Evolutionary conservation across 805 yeast genomes (phyloP).

Genomic region (Clavispora carvajalis): DNA sequence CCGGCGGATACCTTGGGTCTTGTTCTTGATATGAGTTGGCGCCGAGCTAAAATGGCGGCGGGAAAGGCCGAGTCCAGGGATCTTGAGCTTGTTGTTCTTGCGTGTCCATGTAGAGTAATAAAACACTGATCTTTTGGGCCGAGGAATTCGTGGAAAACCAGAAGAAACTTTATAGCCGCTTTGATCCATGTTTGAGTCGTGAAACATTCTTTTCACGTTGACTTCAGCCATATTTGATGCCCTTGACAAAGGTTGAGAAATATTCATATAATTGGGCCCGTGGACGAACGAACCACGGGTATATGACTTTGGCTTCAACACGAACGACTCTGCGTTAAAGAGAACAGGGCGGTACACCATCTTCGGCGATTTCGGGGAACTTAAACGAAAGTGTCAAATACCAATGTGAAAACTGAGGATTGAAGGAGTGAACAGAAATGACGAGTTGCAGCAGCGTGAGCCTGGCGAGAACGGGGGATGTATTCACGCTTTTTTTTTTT

Average conservation of each 20-base stretch:
- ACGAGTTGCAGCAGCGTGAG: background rate
- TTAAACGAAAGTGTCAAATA: background rate
- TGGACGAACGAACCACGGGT: conserved; percentile 21
- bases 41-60: conserved; percentile 32
- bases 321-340: conserved; percentile 12
- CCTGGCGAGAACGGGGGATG: background rate
- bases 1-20: conserved; percentile 33
- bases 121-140: conserved; percentile 50
- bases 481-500: background rate
- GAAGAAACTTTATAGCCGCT: conserved; percentile 5
- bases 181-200: conserved; percentile 12
- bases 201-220: conserved; percentile 15
- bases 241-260: conserved; percentile 38
- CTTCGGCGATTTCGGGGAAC: background rate
- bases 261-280: conserved; percentile 36
- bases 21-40: conserved; percentile 29
- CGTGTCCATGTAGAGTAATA: conserved; percentile 45
- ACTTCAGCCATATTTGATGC: conserved; percentile 34
- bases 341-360: conserved; percentile 15
- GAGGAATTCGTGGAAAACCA: conserved; percentile 47
- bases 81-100: conserved; percentile 7
- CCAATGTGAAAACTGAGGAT: background rate
- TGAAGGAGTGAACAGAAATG: no score
- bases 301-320: conserved; percentile 8
- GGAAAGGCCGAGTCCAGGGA: conserved; percentile 20